Base-by-base conservation (phyloP, 257 asterid species). In the Primulina tabacum region DNA sequence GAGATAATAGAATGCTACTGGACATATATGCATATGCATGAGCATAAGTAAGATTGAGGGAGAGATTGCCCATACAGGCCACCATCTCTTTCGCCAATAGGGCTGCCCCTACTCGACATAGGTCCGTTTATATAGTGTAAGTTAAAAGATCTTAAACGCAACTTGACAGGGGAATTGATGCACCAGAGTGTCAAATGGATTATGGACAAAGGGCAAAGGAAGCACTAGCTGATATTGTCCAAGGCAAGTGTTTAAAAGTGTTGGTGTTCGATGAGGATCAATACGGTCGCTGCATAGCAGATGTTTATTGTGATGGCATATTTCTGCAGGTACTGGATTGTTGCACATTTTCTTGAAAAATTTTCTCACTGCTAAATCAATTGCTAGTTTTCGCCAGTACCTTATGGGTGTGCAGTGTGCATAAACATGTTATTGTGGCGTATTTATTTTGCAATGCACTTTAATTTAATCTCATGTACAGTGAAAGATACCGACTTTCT, bases 131-230 rank as follows among this genome's bases (percentile, higher is more conserved):
- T 8, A 9, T 12, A 37, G 14, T 37, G 12, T 8, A 37, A 2
- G 6, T 8, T 53, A 11, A 71, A 65, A 70, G 21, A 60, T 43
- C 37, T 1, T 26, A 29, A 26, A 59, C 21, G 64, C 38, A 21
- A 67, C 62, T 59, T 59, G 17, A 78, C 83, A 93, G 97, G 87
- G 99, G 97, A 70, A 90, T 93, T 2, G 97, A 93, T 78, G 92
- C 97, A 62, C 99, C 99, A 0, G 99, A 93, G 85, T 40, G 90
- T 76, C 21, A 72, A 72, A 90, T 93, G 99, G 96, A 96, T 4
- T 93, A 77, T 16, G 97, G 97, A 16, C 80, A 82, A 62, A 71
- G 81, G 74, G 92, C 99, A 1, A 90, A 90, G 83, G 95, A 85
- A 62, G 99, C 90, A 76, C 73, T 93, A 30, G 62, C 77, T n/a